Evolutionary conservation across 1,284 basidiomycete species (phyloP), one percentile per base, ranked within the genome.

Genomic region (Ceratobasidium sp.): DNA sequence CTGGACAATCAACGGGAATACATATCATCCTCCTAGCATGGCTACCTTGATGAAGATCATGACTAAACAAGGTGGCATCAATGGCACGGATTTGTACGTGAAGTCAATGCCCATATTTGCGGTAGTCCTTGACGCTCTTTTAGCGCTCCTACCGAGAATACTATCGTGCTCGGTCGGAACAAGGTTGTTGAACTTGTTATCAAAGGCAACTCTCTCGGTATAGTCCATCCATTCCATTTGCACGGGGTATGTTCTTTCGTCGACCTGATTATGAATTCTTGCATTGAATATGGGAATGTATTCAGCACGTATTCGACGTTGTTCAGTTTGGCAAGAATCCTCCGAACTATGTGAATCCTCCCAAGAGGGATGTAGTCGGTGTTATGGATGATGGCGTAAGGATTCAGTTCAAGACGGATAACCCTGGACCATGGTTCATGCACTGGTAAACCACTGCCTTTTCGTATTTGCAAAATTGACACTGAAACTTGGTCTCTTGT

Each of bases 381-480:
- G 75, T 78, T 30, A 78, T 74, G 5, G 72, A 78, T 52, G 82
- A 81, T 28, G 52, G 26, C 53, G 76, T 79, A 61, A 77, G 79
- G 3, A 75, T 83, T 34, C 80, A 81, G 30, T 83, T 79, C 61
- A 75, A 76, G 45, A 81, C 82, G 1, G 78, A 83, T 62, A 83
- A 83, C 46, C 39, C 78, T 0, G 82, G 82, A 1, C 78, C 81
- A 34, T 85, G 83, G 84, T 81, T 84, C 72, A 73, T 85, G 74
- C 84, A 84, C 74, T 85, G 84, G 83, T 83, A 52, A 28, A 41
- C n/a, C 5, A n/a, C 36, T 16, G 8, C 36, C 48, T 50, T 18
- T 16, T 16, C 1, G 34, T 39, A 45, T n/a, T n/a, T n/a, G 1
- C 21, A 8, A 23, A 16, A 16, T 8, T 6, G 36, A 10, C 73